These are phyloP conservation scores for Sporothrix pseudoabietina DNA, from an alignment of 2,329 filamentous ascomycete genomes.

Conservation along the genomic window DNA sequence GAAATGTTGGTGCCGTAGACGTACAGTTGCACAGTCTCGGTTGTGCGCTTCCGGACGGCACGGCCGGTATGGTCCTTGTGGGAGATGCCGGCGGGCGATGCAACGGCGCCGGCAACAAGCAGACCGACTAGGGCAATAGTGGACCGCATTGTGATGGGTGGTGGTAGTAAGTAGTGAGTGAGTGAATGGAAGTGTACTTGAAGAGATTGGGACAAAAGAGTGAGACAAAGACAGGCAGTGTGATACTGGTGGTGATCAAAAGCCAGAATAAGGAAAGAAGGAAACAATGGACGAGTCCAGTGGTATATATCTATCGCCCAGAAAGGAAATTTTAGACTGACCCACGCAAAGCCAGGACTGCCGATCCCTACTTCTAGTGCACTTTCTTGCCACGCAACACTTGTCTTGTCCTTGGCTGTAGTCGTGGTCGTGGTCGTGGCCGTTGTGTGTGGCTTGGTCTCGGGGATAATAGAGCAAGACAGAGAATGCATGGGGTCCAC, in stretches of 20 bases:
- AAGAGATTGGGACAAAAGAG: background rate
- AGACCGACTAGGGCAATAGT: slow-evolving; percentile 1
- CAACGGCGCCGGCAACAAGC: background rate
- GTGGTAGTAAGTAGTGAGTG: background rate
- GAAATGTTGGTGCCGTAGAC: slow-evolving; percentile 24
- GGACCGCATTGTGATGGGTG: background rate
- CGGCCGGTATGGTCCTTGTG: background rate
- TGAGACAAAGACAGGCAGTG: background rate
- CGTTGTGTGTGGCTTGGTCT: slow-evolving; percentile 1
- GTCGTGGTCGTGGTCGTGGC: background rate
- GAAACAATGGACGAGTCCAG: background rate
- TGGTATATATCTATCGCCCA: slow-evolving; percentile 8
- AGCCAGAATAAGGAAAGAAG: background rate
- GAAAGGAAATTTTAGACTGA: background rate
- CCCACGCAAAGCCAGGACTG: background rate
- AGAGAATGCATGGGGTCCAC: background rate
- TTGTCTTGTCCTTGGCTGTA: background rate
- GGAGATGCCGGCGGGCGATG: background rate
- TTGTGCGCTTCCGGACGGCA: slow-evolving; percentile 16
- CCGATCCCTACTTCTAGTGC: background rate
- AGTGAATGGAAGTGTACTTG: background rate
- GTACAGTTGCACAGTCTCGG: slow-evolving; percentile 17
- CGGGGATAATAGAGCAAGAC: background rate
- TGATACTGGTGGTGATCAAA: background rate
- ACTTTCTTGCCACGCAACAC: background rate